These are phyloP conservation scores for Scleroderma bovista DNA, from an alignment of 768 basidiomycete species.

Conservation along the genomic window DNA sequence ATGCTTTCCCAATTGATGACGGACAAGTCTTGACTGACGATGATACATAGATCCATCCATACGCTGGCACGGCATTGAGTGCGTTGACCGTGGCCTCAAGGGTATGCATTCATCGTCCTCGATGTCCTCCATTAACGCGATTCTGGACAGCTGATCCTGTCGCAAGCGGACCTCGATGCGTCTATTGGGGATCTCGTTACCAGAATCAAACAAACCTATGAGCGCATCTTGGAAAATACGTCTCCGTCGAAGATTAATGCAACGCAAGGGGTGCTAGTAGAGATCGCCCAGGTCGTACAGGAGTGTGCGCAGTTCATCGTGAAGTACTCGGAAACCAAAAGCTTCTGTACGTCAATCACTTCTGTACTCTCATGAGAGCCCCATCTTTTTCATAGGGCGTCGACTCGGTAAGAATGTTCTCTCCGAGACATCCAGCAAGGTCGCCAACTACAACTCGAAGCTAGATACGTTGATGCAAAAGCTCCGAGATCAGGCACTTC, in stretches of 20 bases:
- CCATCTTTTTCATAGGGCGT: neutral
- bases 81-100: neutral
- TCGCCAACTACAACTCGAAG: neutral
- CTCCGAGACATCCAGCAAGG: neutral
- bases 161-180: neutral
- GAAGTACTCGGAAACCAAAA: neutral
- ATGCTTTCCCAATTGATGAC: neutral
- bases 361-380: too few species aligned
- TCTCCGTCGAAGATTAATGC: neutral
- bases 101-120: neutral
- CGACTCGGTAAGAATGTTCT: neutral
- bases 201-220: neutral
- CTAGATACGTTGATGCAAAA: neutral
- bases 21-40: neutral
- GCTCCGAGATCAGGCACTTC: neutral
- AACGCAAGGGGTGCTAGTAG: neutral
- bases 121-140: neutral
- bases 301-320: neutral
- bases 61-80: neutral
- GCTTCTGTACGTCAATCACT: neutral
- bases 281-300: neutral
- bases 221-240: neutral
- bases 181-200: neutral
- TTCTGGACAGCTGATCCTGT: neutral
- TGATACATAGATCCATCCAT: neutral